Evolutionary conservation across 352 stramenopile species (phyloP).

Genomic region (Phytophthora fragariae): DNA sequence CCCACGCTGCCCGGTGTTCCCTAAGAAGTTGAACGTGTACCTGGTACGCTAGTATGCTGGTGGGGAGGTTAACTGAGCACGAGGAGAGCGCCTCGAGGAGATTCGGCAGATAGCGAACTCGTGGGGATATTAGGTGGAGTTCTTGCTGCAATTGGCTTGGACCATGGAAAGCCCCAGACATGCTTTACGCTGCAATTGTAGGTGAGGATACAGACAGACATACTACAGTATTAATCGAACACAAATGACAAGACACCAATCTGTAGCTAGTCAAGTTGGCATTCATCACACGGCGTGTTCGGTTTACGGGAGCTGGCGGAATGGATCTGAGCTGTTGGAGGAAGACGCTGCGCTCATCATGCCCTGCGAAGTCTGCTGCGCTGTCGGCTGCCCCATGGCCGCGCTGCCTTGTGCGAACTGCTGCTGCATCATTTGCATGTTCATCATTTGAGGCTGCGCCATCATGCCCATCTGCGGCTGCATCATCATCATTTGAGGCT

Average conservation of each 20-base stretch:
- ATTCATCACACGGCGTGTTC: conserved; percentile 13
- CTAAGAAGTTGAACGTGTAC: conserved; percentile 25
- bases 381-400: conserved; percentile 17
- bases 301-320: conserved; percentile 34
- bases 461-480: conserved; percentile 52
- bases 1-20: conserved; percentile 29
- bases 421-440: conserved; percentile 37
- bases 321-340: conserved; percentile 33
- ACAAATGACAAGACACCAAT: conserved; percentile 3
- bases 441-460: conserved; percentile 49
- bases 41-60: conserved; percentile 16
- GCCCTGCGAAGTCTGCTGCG: conserved; percentile 10
- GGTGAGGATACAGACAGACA: no score
- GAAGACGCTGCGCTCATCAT: conserved; percentile 12
- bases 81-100: conserved; percentile 22
- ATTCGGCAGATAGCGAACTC: conserved; percentile 54
- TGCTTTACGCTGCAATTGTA: conserved; percentile 10
- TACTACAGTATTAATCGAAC: not conserved
- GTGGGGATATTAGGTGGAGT: conserved; percentile 81
- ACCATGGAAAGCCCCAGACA: conserved; percentile 83
- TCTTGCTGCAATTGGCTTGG: conserved; percentile 75
- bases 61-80: conserved; percentile 9
- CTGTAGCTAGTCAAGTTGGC: conserved; percentile 6
- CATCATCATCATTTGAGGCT: conserved; percentile 53
- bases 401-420: conserved; percentile 28